Percentiles rank a stretch among this genome's conserved stretches.
These are phyloP conservation scores for Herpetomonas tarakana DNA, from an alignment of 208 protist species.

Conservation along the genomic window DNA sequence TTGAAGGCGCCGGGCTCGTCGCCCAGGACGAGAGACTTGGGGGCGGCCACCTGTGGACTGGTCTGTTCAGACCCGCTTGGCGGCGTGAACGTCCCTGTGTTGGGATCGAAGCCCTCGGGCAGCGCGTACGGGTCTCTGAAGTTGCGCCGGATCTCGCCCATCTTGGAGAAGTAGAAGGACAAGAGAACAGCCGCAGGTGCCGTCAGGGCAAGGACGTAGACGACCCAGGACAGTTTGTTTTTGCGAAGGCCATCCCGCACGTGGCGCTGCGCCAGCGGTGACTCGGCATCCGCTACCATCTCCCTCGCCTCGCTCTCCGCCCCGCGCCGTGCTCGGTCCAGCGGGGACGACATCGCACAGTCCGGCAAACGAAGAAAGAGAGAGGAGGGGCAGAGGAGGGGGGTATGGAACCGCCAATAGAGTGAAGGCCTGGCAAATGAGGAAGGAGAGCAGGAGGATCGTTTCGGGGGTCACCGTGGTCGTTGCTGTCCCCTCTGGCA, in stretches of 20 bases:
- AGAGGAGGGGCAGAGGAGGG: background rate
- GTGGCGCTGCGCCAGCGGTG: conserved; percentile 56
- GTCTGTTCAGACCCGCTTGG: conserved; percentile 8
- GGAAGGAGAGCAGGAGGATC: conserved; percentile 3
- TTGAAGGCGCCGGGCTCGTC: conserved; percentile 38
- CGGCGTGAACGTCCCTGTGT: conserved; percentile 33
- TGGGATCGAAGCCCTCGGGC: conserved; percentile 69
- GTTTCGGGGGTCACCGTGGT: too few relatives aligned
- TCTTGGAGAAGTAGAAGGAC: conserved; percentile 72
- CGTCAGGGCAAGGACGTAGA: conserved; percentile 44
- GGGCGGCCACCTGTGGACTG: conserved; percentile 12
- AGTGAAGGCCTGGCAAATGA: background rate
- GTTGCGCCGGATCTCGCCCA: conserved; percentile 42
- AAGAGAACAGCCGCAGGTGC: conserved; percentile 46
- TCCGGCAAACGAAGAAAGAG: background rate
- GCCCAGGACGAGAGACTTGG: conserved; percentile 45
- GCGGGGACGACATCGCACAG: conserved; percentile 7
- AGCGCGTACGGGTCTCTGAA: conserved; percentile 73
- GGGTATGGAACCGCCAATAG: background rate
- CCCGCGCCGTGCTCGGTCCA: conserved; percentile 46
- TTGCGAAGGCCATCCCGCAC: conserved; percentile 60
- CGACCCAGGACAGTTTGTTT: conserved; percentile 59
- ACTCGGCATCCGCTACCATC: conserved; percentile 61
- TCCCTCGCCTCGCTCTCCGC: conserved; percentile 55
- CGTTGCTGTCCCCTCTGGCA: too few relatives aligned